These are phyloP conservation scores for Asterionellopsis glacialis DNA, from an alignment of 108 stramenopile species.

Conservation along the genomic window DNA sequence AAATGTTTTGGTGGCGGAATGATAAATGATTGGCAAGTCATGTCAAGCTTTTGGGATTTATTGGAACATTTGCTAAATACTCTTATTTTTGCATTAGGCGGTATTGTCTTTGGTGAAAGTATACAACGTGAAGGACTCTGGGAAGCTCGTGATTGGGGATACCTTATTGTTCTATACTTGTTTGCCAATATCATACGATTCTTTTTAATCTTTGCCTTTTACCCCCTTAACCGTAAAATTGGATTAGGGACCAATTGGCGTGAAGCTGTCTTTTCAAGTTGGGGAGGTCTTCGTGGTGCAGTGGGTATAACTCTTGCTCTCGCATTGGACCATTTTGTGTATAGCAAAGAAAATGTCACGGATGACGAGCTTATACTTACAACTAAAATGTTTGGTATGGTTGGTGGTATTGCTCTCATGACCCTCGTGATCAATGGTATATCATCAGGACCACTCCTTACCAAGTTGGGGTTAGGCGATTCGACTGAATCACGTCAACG, in stretches of 20 bases:
- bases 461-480: conserved; percentile 48
- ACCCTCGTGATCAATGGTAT: conserved; percentile 57
- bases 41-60: conserved; percentile 77
- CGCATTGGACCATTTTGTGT: conserved; percentile 48
- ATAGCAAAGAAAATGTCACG: not conserved
- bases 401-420: conserved; percentile 49
- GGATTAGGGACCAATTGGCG: conserved; percentile 43
- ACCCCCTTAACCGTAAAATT: conserved; percentile 60
- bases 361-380: conserved; percentile 11
- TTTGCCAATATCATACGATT: conserved; percentile 56
- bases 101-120: conserved; percentile 72
- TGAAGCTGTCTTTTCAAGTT: conserved; percentile 67
- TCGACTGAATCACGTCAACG: conserved; percentile 40
- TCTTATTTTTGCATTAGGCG: conserved; percentile 85
- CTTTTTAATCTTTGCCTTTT: conserved; percentile 45
- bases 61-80: conserved; percentile 87
- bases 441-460: conserved; percentile 48
- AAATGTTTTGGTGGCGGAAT: conserved; percentile 31
- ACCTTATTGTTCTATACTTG: conserved; percentile 56
- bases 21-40: conserved; percentile 64
- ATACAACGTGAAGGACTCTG: conserved; percentile 29
- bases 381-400: conserved; percentile 27
- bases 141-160: conserved; percentile 53
- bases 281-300: conserved; percentile 80
- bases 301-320: conserved; percentile 83